Evolutionary conservation across 2,329 filamentous ascomycete genomes (phyloP).

Genomic region (Pestalotiopsis sp.): DNA sequence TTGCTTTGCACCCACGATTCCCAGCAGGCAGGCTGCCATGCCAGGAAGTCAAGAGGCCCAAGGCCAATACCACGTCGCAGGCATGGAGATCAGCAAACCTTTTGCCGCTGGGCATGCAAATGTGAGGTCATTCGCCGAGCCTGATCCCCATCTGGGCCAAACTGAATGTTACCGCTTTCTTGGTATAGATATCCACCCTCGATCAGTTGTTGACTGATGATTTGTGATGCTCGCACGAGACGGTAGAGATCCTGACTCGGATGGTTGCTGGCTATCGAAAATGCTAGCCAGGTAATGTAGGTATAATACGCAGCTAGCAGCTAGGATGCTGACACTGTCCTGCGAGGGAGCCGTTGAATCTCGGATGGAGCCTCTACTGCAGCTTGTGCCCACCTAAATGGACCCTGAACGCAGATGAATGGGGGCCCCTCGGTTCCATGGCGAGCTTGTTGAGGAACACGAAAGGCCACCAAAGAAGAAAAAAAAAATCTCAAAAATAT

Average conservation of each 20-base stretch:
- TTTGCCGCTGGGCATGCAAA: not conserved
- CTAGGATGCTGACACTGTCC: not conserved
- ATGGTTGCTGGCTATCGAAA: not conserved
- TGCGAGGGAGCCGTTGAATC: not conserved
- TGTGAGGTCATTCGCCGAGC: not conserved
- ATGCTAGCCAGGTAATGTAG: not conserved
- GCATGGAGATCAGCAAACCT: not conserved
- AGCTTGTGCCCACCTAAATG: not conserved
- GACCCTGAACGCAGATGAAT: constrained; percentile 8
- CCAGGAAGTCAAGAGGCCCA: constrained; percentile 16
- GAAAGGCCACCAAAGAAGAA: not conserved
- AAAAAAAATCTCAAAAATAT: not conserved
- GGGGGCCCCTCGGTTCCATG: not conserved
- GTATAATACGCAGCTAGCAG: not conserved
- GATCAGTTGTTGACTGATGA: not conserved
- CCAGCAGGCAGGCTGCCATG: not conserved
- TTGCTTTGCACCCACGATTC: not conserved
- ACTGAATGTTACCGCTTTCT: not conserved
- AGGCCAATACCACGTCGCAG: constrained; percentile 11
- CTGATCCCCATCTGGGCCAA: not conserved
- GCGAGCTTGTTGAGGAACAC: not conserved
- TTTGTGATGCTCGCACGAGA: not conserved
- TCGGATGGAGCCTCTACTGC: constrained; percentile 1
- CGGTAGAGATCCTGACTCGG: not conserved
- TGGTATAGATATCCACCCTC: not conserved